Evolutionary conservation across 208 protist species (phyloP), one percentile per base, ranked within the genome.

Genomic region (Leishmania arabica): DNA sequence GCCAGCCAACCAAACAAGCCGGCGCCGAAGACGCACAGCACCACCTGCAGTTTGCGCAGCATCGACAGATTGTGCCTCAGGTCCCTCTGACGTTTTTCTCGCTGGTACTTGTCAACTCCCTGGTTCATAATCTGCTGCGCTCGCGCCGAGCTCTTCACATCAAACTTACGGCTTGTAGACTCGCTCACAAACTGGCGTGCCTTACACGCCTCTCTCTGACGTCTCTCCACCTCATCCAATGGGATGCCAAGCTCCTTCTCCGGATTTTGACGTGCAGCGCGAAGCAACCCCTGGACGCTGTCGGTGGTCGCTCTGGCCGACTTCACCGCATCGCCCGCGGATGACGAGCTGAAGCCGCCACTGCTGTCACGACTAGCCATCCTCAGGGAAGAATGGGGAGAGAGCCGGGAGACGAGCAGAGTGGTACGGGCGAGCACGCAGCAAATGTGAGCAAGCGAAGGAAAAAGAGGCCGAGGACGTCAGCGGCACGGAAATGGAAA

Each of bases 101-200:
- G 90, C 84, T 95, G 90, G n/a, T 73, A 81, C 72, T 84, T 86
- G 60, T 90, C 80, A 27, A 96, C 78, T 24, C 94, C 94, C 24
- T 87, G 76, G 65, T 89, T 92, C 91, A 97, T 92, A 49, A 97
- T 94, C 82, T 97, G 94, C 85, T 96, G 92, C 51, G 94, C 92
- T 21, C 94, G 88, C 19, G 94, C 84, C 27, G 92, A 93, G 85
- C 94, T 96, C 82, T 92, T 93, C 80, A 97, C 92, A 34, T 95
- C 91, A 71, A 97, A 96, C 62, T 65, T 68, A 8, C 88, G 86
- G 31, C 82, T 80, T 0, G 88, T 89, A 4, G 75, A 62, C 0
- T 88, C 79, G 54, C 89, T 92, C 7, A 90, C 84, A 82, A 88
- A 95, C 40, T 75, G 83, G 69, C 87, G 90, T 31, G 92, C 85